Conservation (phyloP, 2,329 filamentous ascomycete species). For the Cytospora piceae region DNA sequence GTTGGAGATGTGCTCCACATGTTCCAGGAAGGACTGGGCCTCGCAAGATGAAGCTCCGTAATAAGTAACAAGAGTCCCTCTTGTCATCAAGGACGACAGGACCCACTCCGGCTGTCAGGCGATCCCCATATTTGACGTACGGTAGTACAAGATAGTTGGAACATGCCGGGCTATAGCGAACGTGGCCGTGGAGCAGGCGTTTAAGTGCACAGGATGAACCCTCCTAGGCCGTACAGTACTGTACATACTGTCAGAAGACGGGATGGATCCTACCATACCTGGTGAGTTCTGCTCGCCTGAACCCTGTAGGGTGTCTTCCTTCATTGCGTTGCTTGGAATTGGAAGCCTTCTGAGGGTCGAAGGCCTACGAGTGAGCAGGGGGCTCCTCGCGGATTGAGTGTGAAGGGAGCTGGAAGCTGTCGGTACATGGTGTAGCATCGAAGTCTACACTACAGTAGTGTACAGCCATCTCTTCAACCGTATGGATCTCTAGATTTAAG, state of each 20-base stretch:
- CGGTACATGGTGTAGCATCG: neutral
- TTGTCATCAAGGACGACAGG: neutral
- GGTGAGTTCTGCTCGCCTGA: no score
- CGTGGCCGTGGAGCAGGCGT: constrained; percentile 13
- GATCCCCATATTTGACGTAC: neutral
- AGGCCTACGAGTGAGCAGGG: neutral
- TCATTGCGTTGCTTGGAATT: no score
- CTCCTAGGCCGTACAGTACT: neutral
- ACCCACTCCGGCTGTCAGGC: neutral
- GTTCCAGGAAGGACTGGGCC: constrained; percentile 19
- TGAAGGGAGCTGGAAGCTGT: neutral
- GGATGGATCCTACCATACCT: neutral
- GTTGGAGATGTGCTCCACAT: constrained; percentile 26
- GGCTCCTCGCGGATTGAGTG: neutral
- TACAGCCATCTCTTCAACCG: neutral
- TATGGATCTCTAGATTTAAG: no score
- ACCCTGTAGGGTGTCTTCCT: no score
- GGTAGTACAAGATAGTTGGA: neutral
- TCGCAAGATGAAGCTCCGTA: constrained; percentile 8
- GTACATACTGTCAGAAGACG: neutral
- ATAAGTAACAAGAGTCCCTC: neutral
- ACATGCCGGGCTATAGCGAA: constrained; percentile 11
- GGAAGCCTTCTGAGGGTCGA: neutral
- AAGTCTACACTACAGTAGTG: no score
- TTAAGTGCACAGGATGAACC: constrained; percentile 4